Base-by-base conservation (phyloP, 306 rosid genomes). In the Sphenostylis stenocarpa region DNA sequence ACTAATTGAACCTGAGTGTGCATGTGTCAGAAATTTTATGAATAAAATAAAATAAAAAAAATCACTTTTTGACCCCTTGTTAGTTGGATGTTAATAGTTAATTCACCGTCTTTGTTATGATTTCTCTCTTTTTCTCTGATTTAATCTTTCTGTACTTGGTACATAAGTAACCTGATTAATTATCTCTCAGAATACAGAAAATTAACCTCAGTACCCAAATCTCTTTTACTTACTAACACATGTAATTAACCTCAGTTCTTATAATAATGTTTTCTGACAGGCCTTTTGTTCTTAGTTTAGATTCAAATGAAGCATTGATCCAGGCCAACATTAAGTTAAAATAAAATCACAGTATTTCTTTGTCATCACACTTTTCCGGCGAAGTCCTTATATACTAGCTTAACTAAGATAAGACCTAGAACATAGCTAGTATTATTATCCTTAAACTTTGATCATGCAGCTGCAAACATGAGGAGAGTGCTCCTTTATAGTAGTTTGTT, bases 391-490 rank as follows among this genome's bases (percentile, higher is more conserved):
- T 3, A 28, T 17, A 19, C 20, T 31, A 31, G 21, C 41, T 36
- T 43, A 29, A 20, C 31, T 55, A 29, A 70, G 81, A 55, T 68
- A 67, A 48, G 69, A 63, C 77, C 49, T 31, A 53, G 36, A 51
- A 58, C 63, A 17, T 43, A 34, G 41, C 41, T 36, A 55, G 76
- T 23, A n/a, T 64, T 38, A 66, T 68, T 69, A 56, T 78, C 68
- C 9, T 77, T 49, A 10, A 39, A 80, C 72, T 73, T 73, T 85
- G 86, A 85, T 91, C 84, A 85, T 87, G 89, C 83, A 81, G 67
- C 81, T 87, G 88, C 86, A 79, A 73, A 84, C 90, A 85, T 60
- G 90, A 84, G 90, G 88, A 73, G 79, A 69, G 75, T 63, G 78
- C 17, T 62, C 10, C 61, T 74, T 86, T 70, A 64, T 44, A 55